Evolutionary conservation across 805 yeast species (phyloP).

Genomic region (Saturnispora besseyi): DNA sequence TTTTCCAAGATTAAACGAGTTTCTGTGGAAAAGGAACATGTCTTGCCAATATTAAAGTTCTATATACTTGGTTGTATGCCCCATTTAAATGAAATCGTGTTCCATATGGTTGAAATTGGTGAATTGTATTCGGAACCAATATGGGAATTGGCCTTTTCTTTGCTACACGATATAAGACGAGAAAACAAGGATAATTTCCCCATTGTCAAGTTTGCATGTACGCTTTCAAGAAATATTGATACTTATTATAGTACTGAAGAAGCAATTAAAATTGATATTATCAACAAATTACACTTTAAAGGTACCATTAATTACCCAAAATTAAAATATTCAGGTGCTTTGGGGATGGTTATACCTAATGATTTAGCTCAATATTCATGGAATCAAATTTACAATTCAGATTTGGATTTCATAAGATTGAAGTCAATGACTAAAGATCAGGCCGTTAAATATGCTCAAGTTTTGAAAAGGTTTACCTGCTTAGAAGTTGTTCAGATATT

Average conservation of each 20-base stretch:
- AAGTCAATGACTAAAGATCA: neutral
- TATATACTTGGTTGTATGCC: neutral
- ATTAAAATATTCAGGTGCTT: slow-evolving; percentile 3
- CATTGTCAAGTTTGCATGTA: neutral
- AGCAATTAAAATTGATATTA: neutral
- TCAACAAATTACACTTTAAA: neutral
- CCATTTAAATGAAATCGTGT: neutral
- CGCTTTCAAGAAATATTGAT: neutral
- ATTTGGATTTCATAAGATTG: slow-evolving; percentile 1
- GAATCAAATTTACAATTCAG: neutral
- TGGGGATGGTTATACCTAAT: slow-evolving; percentile 1
- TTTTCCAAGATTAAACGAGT: neutral
- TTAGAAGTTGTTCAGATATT: neutral
- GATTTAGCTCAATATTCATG: neutral
- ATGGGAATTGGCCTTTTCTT: neutral
- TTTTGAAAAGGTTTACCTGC: neutral
- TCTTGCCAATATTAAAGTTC: neutral
- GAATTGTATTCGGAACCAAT: neutral
- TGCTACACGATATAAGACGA: neutral
- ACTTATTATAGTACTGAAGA: neutral
- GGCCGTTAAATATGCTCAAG: neutral
- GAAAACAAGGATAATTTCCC: neutral
- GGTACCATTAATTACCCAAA: neutral
- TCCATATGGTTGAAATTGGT: slow-evolving; percentile 2
- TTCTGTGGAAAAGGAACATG: neutral